Evolutionary conservation across 1,139 yeast genomes (phyloP), one percentile per base, ranked within the genome.

Genomic region (Saccharomyces hybrid): DNA sequence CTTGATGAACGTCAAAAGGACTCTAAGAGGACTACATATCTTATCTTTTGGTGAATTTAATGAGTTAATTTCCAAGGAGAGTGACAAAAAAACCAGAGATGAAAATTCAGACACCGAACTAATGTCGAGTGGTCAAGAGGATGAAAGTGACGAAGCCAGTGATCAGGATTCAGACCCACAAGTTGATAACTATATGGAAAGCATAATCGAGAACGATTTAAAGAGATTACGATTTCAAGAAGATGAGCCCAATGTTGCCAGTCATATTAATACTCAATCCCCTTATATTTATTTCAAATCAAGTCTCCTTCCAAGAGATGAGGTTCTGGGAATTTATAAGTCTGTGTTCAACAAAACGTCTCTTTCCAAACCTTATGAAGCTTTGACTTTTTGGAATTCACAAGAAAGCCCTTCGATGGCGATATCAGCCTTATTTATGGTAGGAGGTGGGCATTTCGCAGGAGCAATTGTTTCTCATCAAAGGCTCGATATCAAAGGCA

Each of bases 391-490:
- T 9, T 68, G 74, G 67, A 71, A 75, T 31, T 48, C 50, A 11
- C 46, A 59, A 7, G 20, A 61, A 1, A 60, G 63, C 31, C 60
- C 62, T 13, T 13, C 6, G 9, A 61, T 58, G 6, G 61, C 68
- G 61, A 65, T 68, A 30, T 88, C 88, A 3, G 96, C 96, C 1
- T 72, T 93, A 13, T 80, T 93, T 60, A 89, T 95, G 97, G 81
- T 93, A 55, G 98, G 98, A 9, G 98, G 99, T 50, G 99, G 99
- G 47, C 98, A 95, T 72, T 95, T 93, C 75, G 96, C 98, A 0
- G 99, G 95, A 11, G 97, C 97, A 0, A 86, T 93, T 48, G 77
- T 95, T 11, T 83, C 90, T 1, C 98, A 91, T 66, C 75, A 75
- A 48, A 83, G 83, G 23, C 49, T 59, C 9, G 74, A 75, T 46